Percentiles rank a stretch among this genome's conserved stretches.
Evolutionary conservation across 108 stramenopile species (phyloP).

Genomic region (Poteriospumella lacustris): DNA sequence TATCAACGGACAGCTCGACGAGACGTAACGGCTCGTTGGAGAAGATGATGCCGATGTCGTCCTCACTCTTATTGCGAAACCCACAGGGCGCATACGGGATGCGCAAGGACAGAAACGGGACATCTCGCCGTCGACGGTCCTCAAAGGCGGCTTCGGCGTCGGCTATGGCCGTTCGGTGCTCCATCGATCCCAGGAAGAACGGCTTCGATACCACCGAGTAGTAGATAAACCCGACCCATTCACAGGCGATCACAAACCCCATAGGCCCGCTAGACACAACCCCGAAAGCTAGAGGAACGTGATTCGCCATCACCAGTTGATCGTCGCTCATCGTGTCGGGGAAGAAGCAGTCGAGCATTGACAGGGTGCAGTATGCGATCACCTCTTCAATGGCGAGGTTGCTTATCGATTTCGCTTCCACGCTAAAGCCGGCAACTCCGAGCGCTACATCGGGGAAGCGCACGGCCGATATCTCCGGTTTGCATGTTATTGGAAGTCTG

Average conservation of each 20-base stretch:
- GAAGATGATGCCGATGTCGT: too few relatives aligned
- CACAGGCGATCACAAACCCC: background rate
- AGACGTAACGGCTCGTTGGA: too few relatives aligned
- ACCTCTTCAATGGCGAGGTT: background rate
- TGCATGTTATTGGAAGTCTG: too few relatives aligned
- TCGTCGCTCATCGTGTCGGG: background rate
- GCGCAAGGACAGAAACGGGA: too few relatives aligned
- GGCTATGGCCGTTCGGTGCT: background rate
- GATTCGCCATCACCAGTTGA: background rate
- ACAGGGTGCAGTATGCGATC: background rate
- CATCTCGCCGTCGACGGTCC: too few relatives aligned
- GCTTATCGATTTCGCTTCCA: too few relatives aligned
- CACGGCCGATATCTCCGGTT: too few relatives aligned
- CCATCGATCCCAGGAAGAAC: background rate
- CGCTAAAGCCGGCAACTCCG: too few relatives aligned
- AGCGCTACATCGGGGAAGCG: too few relatives aligned
- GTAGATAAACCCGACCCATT: background rate
- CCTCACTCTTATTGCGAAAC: too few relatives aligned
- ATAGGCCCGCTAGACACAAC: background rate
- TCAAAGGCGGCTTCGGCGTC: background rate
- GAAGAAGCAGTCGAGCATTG: background rate
- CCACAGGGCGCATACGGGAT: too few relatives aligned
- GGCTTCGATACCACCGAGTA: background rate
- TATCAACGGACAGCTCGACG: too few relatives aligned
- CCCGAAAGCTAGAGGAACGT: background rate